Percentiles rank a stretch among this genome's conserved stretches.
Evolutionary conservation across 441 rosid species (phyloP).

Genomic region (Corymbia calophylla): DNA sequence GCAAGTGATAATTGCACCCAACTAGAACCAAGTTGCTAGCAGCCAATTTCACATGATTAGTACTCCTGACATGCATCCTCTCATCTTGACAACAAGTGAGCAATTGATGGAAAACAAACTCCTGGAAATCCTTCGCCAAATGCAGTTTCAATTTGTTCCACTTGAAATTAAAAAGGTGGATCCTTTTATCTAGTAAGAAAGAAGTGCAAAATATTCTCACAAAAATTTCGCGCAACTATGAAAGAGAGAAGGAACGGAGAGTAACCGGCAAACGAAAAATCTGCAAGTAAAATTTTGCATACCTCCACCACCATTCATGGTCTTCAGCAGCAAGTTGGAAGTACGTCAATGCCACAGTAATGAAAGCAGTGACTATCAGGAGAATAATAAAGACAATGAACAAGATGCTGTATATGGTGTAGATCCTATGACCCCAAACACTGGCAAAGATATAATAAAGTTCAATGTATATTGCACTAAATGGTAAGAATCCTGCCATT

Average conservation of each 20-base stretch:
- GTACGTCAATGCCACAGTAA: background rate
- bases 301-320: constrained; percentile 4
- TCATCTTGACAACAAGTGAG: background rate
- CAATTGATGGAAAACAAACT: background rate
- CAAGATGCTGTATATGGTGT: background rate
- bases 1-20: background rate
- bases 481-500: background rate
- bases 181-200: background rate
- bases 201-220: background rate
- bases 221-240: background rate
- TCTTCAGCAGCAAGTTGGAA: background rate
- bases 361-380: background rate
- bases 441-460: constrained; percentile 1
- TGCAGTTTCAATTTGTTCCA: background rate
- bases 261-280: background rate
- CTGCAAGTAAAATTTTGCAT: background rate
- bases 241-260: background rate
- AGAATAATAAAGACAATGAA: background rate
- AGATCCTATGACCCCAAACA: constrained; percentile 1
- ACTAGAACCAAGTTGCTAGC: background rate
- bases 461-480: background rate
- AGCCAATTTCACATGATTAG: background rate
- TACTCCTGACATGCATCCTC: background rate
- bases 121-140: background rate
- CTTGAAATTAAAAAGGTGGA: background rate